Evolutionary conservation across 768 basidiomycete species (phyloP), one percentile per base, ranked within the genome.

Genomic region (Podaxis sp.): DNA sequence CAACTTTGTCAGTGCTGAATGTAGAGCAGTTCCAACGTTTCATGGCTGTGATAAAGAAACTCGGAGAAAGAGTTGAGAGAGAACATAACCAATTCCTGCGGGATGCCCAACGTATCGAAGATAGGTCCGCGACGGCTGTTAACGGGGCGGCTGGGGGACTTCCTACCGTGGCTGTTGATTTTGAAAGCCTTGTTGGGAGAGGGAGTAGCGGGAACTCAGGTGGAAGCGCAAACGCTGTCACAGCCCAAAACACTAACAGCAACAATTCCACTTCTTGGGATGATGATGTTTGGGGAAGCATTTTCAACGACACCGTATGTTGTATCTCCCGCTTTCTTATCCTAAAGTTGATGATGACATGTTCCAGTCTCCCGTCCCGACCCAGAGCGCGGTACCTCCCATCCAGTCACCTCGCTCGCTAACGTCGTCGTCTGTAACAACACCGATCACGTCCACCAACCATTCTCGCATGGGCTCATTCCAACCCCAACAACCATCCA

Each of bases 61-160:
- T 89, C 3, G 87, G 92, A 17, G 87, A 92, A 28, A 87, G 96
- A 7, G 96, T 99, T 9, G 94, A 98, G 75, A 84, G 84, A 67
- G 97, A 99, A 72, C 97, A 99, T 67, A 80, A 89, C 63, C 92
- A 95, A 69, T 96, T 95, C 73, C 80, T 99, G 8, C 88, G 93
- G 42, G 97, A 99, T 72, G 91, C 95, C 1, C 94, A 95, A 67
- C 84, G 96, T 33, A 79, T 96, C 22, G 95, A 97, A 70, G 92
- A 95, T 70, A 87, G 82, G 28, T 90, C 87, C 46, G 78, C 82
- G 2, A 75, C 81, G 2, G 73, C 82, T 3, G 65, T 72, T 17
- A 79, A 82, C 68, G 84, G 83, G 1, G 72, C 72, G 15, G 68
- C 74, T 61, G 67, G 72, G 24, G 67, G 72, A 24, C 57, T 72